Conservation (phyloP, 177 flowering plant genomes). For the Vitis hybrid region DNA sequence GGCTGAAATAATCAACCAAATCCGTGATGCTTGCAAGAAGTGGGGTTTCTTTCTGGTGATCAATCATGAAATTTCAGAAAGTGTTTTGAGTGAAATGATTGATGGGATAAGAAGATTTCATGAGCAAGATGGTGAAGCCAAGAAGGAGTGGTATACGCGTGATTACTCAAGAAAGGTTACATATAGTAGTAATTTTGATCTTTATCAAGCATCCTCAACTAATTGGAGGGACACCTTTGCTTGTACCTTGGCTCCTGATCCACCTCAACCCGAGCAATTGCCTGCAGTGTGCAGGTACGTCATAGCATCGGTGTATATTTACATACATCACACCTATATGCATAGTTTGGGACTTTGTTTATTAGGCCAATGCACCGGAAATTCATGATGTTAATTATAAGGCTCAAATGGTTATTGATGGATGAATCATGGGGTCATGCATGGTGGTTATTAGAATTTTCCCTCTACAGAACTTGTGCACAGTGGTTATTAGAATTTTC, state of each 20-base stretch:
- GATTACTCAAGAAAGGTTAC: slow-evolving; percentile 22
- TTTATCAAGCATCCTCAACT: slow-evolving; percentile 17
- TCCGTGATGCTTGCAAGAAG: slow-evolving; percentile 28
- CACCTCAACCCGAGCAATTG: slow-evolving; percentile 16
- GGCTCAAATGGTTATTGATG: too few species aligned
- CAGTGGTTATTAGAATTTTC: too few species aligned
- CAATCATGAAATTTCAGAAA: slow-evolving; percentile 39
- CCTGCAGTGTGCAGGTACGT: slow-evolving; percentile 39
- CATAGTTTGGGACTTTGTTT: too few species aligned
- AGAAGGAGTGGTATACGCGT: slow-evolving; percentile 29
- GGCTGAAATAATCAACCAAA: slow-evolving; percentile 16
- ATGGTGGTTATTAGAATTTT: too few species aligned
- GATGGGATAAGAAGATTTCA: slow-evolving; percentile 26
- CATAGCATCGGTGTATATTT: too few species aligned
- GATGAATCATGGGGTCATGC: too few species aligned
- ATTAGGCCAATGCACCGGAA: too few species aligned
- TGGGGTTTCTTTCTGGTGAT: slow-evolving; percentile 51
- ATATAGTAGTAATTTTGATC: slow-evolving; percentile 28
- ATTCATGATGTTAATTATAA: too few species aligned
- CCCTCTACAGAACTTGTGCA: too few species aligned
- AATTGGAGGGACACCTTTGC: slow-evolving; percentile 47
- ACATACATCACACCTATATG: too few species aligned
- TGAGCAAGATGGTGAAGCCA: slow-evolving; percentile 37
- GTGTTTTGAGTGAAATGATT: slow-evolving; percentile 22
- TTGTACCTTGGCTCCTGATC: slow-evolving; percentile 1